Base-by-base conservation (phyloP, 495 filamentous ascomycete genomes). In the Penicillium desertorum region DNA sequence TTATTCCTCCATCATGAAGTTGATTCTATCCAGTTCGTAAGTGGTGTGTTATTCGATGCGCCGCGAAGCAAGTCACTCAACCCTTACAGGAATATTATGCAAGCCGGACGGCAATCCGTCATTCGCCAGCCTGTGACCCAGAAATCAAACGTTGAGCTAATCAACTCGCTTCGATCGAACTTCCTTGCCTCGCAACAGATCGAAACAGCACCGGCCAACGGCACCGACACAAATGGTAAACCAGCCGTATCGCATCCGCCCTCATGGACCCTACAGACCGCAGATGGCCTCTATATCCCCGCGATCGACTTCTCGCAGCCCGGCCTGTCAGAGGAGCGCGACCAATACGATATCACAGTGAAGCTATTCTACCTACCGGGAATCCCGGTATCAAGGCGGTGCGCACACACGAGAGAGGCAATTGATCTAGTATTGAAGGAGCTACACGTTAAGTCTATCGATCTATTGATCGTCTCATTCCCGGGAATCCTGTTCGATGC, bases 401-500 rank as follows among this genome's bases (percentile, higher is more conserved):
- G 77, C 57, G 74, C 75, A 54, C 85, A 95, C 70, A 88, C 88
- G 16, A 69, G 79, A 39, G 88, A 94, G 65, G 92, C 92, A 1
- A 80, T 96, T 63, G 79, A 84, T 59, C 71, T 93, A 6, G 92
- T 97, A 23, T 77, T 87, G 61, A 87, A 85, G 67, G 89, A 94
- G 60, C 76, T 99, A 54, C 80, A 84, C 49, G 84, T 90, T 29
- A 70, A 80, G 3, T 83, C 83, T 45, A 85, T 99, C 57, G 90
- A 97, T 74, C 82, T 99, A 20, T 80, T 98, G 43, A 94, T 98
- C 61, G 85, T 93, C 16, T 95, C 91, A 3, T 96, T 97, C 66
- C 95, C 94, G 0, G 90, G 90, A 39, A 88, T 99, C 67, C 86
- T 89, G 14, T 97, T 98, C 60, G 92, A 98, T 55, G 91, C 90